Base-by-base conservation (phyloP, 2,329 filamentous ascomycete species). In the Epichloe gansuensis region DNA sequence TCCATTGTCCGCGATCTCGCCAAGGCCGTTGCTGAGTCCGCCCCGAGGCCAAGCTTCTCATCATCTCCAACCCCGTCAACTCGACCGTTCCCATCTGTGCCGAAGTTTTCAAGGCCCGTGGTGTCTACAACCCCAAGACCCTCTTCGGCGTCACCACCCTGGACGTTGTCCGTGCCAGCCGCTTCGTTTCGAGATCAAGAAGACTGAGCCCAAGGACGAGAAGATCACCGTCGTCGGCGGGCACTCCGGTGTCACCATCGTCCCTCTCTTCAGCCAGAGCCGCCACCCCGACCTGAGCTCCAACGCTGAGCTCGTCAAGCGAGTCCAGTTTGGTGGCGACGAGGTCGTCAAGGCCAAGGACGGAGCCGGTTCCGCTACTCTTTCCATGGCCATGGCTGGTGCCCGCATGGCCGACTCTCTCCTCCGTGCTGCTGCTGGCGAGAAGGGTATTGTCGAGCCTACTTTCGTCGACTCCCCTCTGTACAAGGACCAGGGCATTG, bases 11-110 rank as follows among this genome's bases (percentile, higher is more conserved):
- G 91, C 69, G 93, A 97, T 75, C 84, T 98, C 61, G 91, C 91
- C 76, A 95, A 95, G 83, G 91, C 90, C 65, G 84, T 83, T 68
- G 93, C 93, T 67, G 83, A 95, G 67, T 81, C 88, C 63, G 81
- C 85, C 69, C 93, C 66, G 80, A 96, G 60, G 93, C 93, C 74
- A 95, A 95, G 77, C 80, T 97, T 72, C 83, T 97, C 69, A 83
- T 98, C 80, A 98, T 98, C 76, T 83, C 91, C 74, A 98, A 98
- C 85, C 93, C 93, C 58, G 91, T 98, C 77, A 98, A 98, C 89
- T 96, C 90, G 65, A 98, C 93, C 68, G 93, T 98, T 67, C 93
- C 93, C 71, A 98, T 98, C 76, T 85, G 85, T 69, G 85, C 89
- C 70, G 93, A 97, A 82, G 84, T 97, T 70, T 95, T 91, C 88